A percentile compares a stretch with the other conserved stretches of the same genome.
Evolutionary conservation across 108 stramenopile species (phyloP).

Genomic region (Cyclostephanos tholiformis): DNA sequence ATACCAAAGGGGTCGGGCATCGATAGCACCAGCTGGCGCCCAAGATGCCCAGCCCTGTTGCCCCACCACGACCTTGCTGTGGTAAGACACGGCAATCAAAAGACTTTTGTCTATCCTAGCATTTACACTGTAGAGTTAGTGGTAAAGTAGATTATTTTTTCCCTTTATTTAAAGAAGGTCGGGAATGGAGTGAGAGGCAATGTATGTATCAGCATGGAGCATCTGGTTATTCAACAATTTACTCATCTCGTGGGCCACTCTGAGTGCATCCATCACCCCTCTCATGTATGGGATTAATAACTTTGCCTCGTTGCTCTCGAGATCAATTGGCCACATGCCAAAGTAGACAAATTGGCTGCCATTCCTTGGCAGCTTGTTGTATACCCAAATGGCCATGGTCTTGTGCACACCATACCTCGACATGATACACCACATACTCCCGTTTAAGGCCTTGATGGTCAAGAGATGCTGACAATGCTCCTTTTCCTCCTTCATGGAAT

Average conservation of each 20-base stretch:
- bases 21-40: no score
- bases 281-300: slow-evolving; percentile 84
- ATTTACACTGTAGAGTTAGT: no score
- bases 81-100: no score
- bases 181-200: slow-evolving; percentile 6
- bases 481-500: slow-evolving; percentile 84
- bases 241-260: slow-evolving; percentile 53
- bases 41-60: no score
- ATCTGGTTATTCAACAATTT: neutral
- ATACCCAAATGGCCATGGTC: slow-evolving; percentile 90
- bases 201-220: neutral
- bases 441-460: slow-evolving; percentile 87
- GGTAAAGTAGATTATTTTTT: no score
- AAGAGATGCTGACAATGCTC: slow-evolving; percentile 87
- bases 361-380: slow-evolving; percentile 89
- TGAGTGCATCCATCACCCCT: slow-evolving; percentile 81
- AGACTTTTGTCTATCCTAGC: neutral
- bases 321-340: slow-evolving; percentile 58
- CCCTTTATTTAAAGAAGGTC: neutral
- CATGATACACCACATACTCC: slow-evolving; percentile 94
- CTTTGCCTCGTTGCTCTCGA: slow-evolving; percentile 74
- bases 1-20: no score
- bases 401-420: slow-evolving; percentile 90
- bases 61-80: no score
- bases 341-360: slow-evolving; percentile 78